phyloP scores from a whole-genome alignment of 495 filamentous ascomycete genomes.

The Xylaria bambusicola region DNA sequence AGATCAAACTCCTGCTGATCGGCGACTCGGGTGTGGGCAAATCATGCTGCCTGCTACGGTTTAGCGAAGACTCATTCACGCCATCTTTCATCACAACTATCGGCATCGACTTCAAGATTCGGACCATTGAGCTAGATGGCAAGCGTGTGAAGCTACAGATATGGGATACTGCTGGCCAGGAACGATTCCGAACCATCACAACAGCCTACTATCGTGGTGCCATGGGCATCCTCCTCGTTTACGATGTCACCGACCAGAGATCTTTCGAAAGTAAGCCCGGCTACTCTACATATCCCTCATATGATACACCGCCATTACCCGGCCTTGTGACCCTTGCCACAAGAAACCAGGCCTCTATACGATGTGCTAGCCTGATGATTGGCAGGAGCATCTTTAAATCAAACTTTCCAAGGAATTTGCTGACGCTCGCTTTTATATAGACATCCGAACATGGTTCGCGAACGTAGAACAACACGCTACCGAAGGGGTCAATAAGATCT shows the following conservation, averaged over 20 bases:
- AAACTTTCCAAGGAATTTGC: conserved; percentile 2
- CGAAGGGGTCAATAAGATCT: conserved; percentile 99
- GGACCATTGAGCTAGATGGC: conserved; percentile 96
- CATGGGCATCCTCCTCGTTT: conserved; percentile 97
- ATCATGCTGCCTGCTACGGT: conserved; percentile 96
- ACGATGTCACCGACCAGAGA: conserved; percentile 96
- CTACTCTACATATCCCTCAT: conserved; percentile 5
- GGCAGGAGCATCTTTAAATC: too few species aligned
- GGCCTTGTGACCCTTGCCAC: background rate
- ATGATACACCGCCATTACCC: background rate
- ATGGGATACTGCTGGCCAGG: conserved; percentile 98
- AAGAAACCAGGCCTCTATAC: conserved; percentile 4
- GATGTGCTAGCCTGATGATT: too few species aligned
- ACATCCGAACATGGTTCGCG: conserved; percentile 98
- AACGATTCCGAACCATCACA: conserved; percentile 97
- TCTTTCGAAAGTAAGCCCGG: conserved; percentile 88
- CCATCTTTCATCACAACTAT: conserved; percentile 99
- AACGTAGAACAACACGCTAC: conserved; percentile 99
- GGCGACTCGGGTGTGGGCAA: conserved; percentile 98
- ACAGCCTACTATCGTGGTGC: conserved; percentile 98
- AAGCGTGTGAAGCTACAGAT: conserved; percentile 99
- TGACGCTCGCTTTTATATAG: conserved; percentile 48
- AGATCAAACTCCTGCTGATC: conserved; percentile 99
- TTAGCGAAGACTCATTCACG: conserved; percentile 98
- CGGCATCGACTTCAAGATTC: conserved; percentile 99